phyloP scores from a whole-genome alignment of 2,329 filamentous ascomycete species.

The Microthyrium microscopicum region DNA sequence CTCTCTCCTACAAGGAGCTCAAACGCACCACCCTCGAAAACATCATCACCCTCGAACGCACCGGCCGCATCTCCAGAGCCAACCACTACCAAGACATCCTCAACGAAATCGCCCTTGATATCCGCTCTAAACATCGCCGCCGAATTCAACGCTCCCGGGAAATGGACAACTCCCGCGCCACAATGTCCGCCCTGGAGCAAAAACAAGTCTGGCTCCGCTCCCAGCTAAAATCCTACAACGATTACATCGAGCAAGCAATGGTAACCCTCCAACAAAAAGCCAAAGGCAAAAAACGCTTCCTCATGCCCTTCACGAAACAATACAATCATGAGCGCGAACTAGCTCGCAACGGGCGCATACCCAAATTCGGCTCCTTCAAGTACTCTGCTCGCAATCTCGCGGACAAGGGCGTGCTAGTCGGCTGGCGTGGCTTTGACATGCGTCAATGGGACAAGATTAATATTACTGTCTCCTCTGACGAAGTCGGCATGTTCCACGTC shows the following conservation, averaged over 20 bases:
- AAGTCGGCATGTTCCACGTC: slow-evolving; percentile 84
- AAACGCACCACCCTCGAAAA: slow-evolving; percentile 91
- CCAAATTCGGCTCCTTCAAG: slow-evolving; percentile 96
- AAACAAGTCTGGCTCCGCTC: slow-evolving; percentile 88
- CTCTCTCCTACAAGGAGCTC: slow-evolving; percentile 78
- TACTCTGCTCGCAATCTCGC: slow-evolving; percentile 79
- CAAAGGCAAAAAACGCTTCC: slow-evolving; percentile 86
- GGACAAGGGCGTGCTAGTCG: slow-evolving; percentile 85
- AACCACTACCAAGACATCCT: slow-evolving; percentile 97
- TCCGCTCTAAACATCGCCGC: slow-evolving; percentile 88
- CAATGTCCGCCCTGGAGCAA: slow-evolving; percentile 58
- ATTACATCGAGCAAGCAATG: slow-evolving; percentile 99
- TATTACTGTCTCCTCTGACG: slow-evolving; percentile 83
- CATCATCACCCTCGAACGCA: slow-evolving; percentile 72
- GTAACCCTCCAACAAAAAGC: slow-evolving; percentile 92
- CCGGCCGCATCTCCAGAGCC: slow-evolving; percentile 66
- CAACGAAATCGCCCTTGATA: slow-evolving; percentile 91
- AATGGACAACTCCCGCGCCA: slow-evolving; percentile 65
- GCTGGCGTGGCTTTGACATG: slow-evolving; percentile 71
- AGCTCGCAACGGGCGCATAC: slow-evolving; percentile 77
- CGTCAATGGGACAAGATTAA: slow-evolving; percentile 85
- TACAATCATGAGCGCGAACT: slow-evolving; percentile 97
- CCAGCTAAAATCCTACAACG: slow-evolving; percentile 93
- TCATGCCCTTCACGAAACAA: slow-evolving; percentile 93
- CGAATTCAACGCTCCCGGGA: slow-evolving; percentile 84